Conservation (phyloP, 257 asterid genomes). For the Rhazya stricta region DNA sequence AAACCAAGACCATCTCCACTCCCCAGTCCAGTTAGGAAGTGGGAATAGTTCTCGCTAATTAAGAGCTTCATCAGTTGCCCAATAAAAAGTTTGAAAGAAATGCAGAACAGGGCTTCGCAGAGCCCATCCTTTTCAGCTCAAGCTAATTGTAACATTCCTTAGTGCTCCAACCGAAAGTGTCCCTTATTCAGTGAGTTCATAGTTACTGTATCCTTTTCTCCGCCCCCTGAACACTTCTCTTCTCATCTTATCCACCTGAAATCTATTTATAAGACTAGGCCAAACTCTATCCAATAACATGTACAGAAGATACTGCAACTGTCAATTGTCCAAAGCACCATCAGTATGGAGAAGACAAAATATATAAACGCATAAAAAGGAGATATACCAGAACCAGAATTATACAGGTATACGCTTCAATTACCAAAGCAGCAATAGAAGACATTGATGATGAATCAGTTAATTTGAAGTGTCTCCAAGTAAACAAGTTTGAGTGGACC, state of each 20-base stretch:
- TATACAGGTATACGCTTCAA: neutral
- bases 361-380: neutral
- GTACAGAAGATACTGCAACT: neutral
- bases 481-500: neutral
- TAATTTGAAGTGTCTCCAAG: conserved; percentile 3
- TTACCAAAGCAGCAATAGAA: neutral
- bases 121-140: neutral
- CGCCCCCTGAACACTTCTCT: neutral
- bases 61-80: neutral
- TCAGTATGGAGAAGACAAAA: neutral
- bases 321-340: neutral
- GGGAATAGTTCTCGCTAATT: neutral
- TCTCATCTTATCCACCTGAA: neutral
- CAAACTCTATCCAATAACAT: neutral
- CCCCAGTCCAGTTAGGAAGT: neutral
- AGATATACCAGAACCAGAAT: neutral
- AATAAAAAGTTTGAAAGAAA: neutral
- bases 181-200: neutral
- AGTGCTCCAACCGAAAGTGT: neutral
- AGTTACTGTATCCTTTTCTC: neutral
- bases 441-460: neutral
- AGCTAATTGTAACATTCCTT: neutral
- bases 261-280: no score
- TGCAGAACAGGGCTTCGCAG: neutral
- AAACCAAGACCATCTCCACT: neutral